Evolutionary conservation across 352 stramenopile genomes (phyloP), one percentile per base, ranked within the genome.

Genomic region (Phytophthora sansomeana): DNA sequence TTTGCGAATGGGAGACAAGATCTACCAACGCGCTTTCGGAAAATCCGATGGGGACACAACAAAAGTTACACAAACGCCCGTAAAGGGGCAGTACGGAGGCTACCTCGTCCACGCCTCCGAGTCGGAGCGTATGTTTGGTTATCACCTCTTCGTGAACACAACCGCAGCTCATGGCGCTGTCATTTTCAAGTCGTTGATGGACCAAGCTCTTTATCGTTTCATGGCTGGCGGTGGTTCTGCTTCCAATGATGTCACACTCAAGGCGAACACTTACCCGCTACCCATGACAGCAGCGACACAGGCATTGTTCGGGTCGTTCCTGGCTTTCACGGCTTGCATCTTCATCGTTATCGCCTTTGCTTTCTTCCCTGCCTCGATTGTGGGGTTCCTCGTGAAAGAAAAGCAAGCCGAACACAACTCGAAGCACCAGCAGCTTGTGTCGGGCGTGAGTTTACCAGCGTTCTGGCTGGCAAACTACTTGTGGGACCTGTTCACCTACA

Each of bases 391-490:
- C 28, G 97, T 99, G 33, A 91, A 97, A 44, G 97, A 99, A 64
- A 85, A 80, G 46, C 89, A 98, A 52, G 80, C 91, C 0, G 75
- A 77, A 19, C 69, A 81, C 67, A 98, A 98, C 72, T 94, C 95
- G 3, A 99, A 99, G 72, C 97, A 99, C 78, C 89, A 98, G 69
- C 93, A 98, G 66, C 89, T 83, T 63, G 95, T 99, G 13, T 97
- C 90, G 9, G 97, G 97, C 5, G 96, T 98, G 9, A 87, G 85
- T 48, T 75, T 98, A 6, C 74, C 67, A 0, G 90, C 93, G 0
- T 99, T 99, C 65, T 99, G 97, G 97, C 44, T 98, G 14, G 94
- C 94, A 13, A 99, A 97, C 32, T 98, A 92, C 63, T 46, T 95
- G 13, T 98, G 92, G 85, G 95, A 99, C 61, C 64, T 97, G 42